A percentile compares a stretch with the other conserved stretches of the same genome.
Evolutionary conservation across 805 yeast genomes (phyloP).

Genomic region (Pachysolen tannophilus): DNA sequence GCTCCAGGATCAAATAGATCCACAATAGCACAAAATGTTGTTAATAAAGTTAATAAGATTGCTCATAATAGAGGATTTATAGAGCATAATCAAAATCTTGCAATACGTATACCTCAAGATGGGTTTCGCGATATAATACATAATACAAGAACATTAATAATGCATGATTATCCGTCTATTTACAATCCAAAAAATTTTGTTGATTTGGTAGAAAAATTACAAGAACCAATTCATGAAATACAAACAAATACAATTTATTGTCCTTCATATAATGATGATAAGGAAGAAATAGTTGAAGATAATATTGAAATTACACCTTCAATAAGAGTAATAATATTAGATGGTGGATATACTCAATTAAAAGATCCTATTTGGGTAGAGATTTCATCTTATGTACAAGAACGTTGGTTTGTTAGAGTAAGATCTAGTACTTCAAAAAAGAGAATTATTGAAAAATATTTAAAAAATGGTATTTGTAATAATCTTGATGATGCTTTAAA

Average conservation of each 20-base stretch:
- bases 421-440: constrained; percentile 11
- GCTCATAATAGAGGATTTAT: constrained; percentile 7
- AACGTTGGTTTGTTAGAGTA: constrained; percentile 26
- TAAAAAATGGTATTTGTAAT: constrained; percentile 23
- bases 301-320: constrained; percentile 20
- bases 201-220: constrained; percentile 16
- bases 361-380: constrained; percentile 26
- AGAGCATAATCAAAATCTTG: constrained; percentile 4
- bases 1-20: constrained; percentile 38
- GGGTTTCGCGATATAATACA: constrained; percentile 11
- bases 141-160: constrained; percentile 20
- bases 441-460: constrained; percentile 22
- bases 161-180: constrained; percentile 36
- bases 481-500: constrained; percentile 24
- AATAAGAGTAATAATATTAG: constrained; percentile 23
- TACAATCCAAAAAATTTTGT: constrained; percentile 24
- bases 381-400: constrained; percentile 23
- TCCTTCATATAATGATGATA: constrained; percentile 29
- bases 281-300: constrained; percentile 27
- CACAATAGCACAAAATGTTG: constrained; percentile 20
- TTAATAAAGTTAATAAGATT: constrained; percentile 6
- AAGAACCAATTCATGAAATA: constrained; percentile 27
- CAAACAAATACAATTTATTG: constrained; percentile 20
- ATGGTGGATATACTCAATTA: constrained; percentile 31
- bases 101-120: constrained; percentile 8